A percentile compares a stretch with the other conserved stretches of the same genome.
Evolutionary conservation across 306 rosid species (phyloP).

Genomic region (Hippophae tibetana): DNA sequence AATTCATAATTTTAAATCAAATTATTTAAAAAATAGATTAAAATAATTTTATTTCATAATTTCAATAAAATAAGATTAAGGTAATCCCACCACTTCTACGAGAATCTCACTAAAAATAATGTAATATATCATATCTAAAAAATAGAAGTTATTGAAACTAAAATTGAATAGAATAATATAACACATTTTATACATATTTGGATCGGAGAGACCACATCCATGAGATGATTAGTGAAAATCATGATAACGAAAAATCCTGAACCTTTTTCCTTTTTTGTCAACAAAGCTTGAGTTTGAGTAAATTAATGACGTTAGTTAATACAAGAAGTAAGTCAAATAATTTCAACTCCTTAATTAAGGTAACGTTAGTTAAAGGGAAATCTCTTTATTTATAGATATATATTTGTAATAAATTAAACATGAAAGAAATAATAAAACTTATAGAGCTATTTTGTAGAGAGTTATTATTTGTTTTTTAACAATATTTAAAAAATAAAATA

Average conservation of each 20-base stretch:
- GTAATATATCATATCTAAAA: too few species aligned
- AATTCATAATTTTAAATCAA: too few species aligned
- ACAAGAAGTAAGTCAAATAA: constrained; percentile 49
- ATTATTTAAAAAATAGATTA: too few species aligned
- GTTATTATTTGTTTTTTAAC: constrained; percentile 10
- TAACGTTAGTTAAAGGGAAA: constrained; percentile 51
- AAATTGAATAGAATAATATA: not conserved
- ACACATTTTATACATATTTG: constrained; percentile 64
- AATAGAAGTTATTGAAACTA: too few species aligned
- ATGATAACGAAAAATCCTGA: constrained; percentile 44
- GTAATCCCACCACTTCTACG: too few species aligned
- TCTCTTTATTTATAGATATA: constrained; percentile 4
- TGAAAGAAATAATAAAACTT: too few species aligned
- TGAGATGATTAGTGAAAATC: constrained; percentile 51
- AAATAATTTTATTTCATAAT: too few species aligned
- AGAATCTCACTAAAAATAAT: too few species aligned
- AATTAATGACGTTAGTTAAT: constrained; percentile 41
- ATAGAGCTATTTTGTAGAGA: too few species aligned
- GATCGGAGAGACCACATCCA: constrained; percentile 53
- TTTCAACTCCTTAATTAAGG: constrained; percentile 21
- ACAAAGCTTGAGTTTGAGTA: constrained; percentile 31
- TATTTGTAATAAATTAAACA: too few species aligned
- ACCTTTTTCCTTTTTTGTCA: constrained; percentile 41
- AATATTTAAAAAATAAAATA: constrained; percentile 29
- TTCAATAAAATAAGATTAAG: too few species aligned